Percentiles rank a stretch among this genome's conserved stretches.
phyloP scores from a whole-genome alignment of 192 early-diverging fungal species.

The Rhizoclosmatium globosum region DNA sequence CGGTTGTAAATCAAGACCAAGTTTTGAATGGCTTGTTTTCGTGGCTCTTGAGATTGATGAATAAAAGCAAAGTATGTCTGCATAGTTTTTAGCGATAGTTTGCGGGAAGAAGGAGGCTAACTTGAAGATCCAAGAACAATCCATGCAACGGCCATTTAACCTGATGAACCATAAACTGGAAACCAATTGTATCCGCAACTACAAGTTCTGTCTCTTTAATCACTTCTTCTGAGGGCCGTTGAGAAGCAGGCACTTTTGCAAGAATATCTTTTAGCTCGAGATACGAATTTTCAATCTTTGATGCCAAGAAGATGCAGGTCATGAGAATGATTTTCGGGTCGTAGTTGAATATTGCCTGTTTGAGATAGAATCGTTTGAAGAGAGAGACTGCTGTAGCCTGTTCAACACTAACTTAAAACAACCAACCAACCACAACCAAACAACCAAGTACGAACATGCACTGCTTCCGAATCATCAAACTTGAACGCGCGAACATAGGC shows the following conservation, averaged over 20 bases:
- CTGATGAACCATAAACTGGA: conserved; percentile 57
- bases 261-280: conserved; percentile 51
- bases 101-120: background rate
- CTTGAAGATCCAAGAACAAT: conserved; percentile 58
- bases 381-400: conserved; percentile 58
- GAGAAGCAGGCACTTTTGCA: conserved; percentile 44
- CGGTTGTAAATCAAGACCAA: conserved; percentile 38
- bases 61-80: conserved; percentile 30
- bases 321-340: conserved; percentile 58
- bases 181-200: conserved; percentile 48
- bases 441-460: conserved; percentile 41
- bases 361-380: conserved; percentile 63
- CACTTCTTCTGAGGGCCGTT: conserved; percentile 37
- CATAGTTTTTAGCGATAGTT: background rate
- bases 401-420: background rate
- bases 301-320: conserved; percentile 55
- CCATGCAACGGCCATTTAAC: conserved; percentile 58
- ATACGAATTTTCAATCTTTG: conserved; percentile 52
- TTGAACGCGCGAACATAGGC: conserved; percentile 44
- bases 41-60: conserved; percentile 27
- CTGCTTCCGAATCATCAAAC: conserved; percentile 38
- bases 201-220: conserved; percentile 52
- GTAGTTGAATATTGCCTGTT: conserved; percentile 55
- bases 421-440: conserved; percentile 14
- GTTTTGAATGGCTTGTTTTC: conserved; percentile 32